A percentile compares a stretch with the other conserved stretches of the same genome.
Evolutionary conservation across 805 yeast genomes (phyloP).

Genomic region (Cyberlindnera suaveolens): DNA sequence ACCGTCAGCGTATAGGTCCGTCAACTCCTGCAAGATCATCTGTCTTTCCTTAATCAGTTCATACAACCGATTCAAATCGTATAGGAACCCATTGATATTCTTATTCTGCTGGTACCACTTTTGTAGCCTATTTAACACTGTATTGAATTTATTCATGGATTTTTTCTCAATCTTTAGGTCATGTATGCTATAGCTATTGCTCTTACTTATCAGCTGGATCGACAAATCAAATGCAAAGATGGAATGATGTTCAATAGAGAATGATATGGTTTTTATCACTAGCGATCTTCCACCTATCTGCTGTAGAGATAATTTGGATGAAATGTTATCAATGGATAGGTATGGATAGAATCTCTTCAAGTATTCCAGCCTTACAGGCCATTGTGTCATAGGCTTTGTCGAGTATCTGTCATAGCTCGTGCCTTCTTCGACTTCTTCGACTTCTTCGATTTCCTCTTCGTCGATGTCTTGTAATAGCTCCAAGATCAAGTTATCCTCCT

Average conservation of each 20-base stretch:
- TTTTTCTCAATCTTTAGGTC: conserved; percentile 6
- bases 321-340: conserved; percentile 7
- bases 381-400: conserved; percentile 18
- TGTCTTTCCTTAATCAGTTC: conserved; percentile 10
- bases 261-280: conserved; percentile 17
- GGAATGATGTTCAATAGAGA: conserved; percentile 7
- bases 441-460: conserved; percentile 4
- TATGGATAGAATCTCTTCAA: conserved; percentile 20
- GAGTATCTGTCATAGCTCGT: conserved; percentile 6
- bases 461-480: conserved; percentile 3
- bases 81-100: conserved; percentile 19
- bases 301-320: conserved; percentile 14
- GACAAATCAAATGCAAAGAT: conserved; percentile 11
- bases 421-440: conserved; percentile 2
- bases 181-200: conserved; percentile 10
- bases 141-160: conserved; percentile 21
- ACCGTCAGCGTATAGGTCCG: background rate
- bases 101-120: conserved; percentile 5
- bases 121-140: conserved; percentile 8
- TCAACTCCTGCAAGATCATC: conserved; percentile 4
- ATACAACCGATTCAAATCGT: conserved; percentile 14
- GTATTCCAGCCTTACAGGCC: conserved; percentile 19
- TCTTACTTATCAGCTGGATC: conserved; percentile 8
- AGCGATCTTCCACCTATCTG: conserved; percentile 6
- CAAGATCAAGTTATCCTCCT: conserved; percentile 9